These are phyloP conservation scores for Cryptococcus wingfieldii DNA, from an alignment of 1,284 basidiomycete species.

Conservation along the genomic window DNA sequence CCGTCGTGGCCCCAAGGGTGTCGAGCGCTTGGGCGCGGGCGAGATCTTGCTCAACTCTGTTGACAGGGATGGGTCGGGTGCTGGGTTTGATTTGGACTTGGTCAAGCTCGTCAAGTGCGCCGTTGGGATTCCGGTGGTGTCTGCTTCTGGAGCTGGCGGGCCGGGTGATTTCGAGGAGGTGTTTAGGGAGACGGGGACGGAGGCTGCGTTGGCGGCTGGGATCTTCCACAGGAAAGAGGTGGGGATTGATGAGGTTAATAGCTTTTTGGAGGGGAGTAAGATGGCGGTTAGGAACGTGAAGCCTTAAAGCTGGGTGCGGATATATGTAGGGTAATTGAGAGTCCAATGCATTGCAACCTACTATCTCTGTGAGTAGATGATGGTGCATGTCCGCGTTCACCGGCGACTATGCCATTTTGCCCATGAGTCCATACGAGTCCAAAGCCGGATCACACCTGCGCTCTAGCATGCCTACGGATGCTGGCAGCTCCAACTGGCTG, in stretches of 20 bases:
- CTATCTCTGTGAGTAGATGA: too few species aligned
- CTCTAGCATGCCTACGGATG: too few species aligned
- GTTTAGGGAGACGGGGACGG: conserved; percentile 71
- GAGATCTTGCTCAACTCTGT: conserved; percentile 96
- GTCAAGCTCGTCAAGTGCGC: conserved; percentile 68
- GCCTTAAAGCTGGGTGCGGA: conserved; percentile 27
- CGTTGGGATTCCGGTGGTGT: conserved; percentile 89
- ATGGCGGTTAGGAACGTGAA: conserved; percentile 47
- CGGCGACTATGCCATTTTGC: neutral
- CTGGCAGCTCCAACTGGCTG: too few species aligned
- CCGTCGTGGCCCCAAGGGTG: conserved; percentile 57
- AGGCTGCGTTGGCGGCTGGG: conserved; percentile 93
- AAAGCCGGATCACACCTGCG: too few species aligned
- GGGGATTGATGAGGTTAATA: conserved; percentile 64
- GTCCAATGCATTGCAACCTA: neutral
- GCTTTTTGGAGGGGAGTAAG: conserved; percentile 53
- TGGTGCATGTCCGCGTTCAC: too few species aligned
- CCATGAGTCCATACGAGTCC: neutral
- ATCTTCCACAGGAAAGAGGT: conserved; percentile 95
- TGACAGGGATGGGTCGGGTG: conserved; percentile 89
- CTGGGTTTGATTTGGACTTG: conserved; percentile 87
- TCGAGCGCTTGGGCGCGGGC: conserved; percentile 84
- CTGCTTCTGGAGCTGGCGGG: conserved; percentile 85
- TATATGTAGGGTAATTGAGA: neutral
- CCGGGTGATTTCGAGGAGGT: conserved; percentile 80